Conservation (phyloP, 2,329 filamentous ascomycete genomes). For the Calonectria fujianensis region DNA sequence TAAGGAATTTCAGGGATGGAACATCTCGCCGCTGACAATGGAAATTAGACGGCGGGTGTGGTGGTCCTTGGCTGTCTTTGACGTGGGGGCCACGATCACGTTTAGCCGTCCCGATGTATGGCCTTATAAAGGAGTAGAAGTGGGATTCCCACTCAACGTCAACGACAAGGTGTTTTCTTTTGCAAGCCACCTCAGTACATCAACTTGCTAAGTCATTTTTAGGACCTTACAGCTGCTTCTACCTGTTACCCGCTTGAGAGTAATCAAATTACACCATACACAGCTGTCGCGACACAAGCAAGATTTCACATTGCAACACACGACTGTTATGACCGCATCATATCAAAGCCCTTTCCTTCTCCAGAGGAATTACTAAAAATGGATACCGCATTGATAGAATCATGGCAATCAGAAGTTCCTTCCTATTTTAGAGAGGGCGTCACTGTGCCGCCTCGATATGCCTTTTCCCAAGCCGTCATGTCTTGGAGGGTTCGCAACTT, state of each 20-base stretch:
- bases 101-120: conserved; percentile 58
- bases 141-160: conserved; percentile 64
- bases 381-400: conserved; percentile 62
- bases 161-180: conserved; percentile 61
- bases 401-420: conserved; percentile 62
- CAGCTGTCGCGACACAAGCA: conserved; percentile 65
- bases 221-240: conserved; percentile 60
- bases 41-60: conserved; percentile 62
- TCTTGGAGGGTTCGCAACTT: conserved; percentile 67
- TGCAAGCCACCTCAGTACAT: background rate
- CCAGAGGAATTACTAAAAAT: conserved; percentile 64
- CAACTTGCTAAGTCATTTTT: conserved; percentile 9
- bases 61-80: conserved; percentile 66
- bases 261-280: conserved; percentile 65
- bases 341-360: conserved; percentile 65
- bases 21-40: conserved; percentile 58
- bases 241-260: conserved; percentile 59
- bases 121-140: conserved; percentile 64
- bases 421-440: conserved; percentile 60
- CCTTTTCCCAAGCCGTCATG: conserved; percentile 64
- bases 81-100: conserved; percentile 69
- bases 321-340: conserved; percentile 66
- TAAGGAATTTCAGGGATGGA: conserved; percentile 62
- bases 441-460: conserved; percentile 59
- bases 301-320: conserved; percentile 66